phyloP scores from a whole-genome alignment of 2,329 filamentous ascomycete genomes.

The Colletotrichum eremochloae region DNA sequence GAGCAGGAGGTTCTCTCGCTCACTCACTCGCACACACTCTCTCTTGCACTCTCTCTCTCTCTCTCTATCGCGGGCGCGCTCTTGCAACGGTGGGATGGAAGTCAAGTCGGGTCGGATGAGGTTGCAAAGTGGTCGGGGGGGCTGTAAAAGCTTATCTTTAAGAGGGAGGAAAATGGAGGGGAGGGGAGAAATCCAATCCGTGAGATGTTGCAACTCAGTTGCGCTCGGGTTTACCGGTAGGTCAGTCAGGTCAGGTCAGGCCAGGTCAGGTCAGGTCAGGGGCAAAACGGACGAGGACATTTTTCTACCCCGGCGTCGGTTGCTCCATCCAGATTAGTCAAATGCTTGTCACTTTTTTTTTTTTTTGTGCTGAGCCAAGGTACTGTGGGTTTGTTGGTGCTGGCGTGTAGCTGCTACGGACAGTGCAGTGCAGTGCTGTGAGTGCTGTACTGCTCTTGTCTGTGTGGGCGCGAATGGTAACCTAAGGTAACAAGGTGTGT shows the following conservation, averaged over 20 bases:
- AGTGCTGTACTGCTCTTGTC: neutral
- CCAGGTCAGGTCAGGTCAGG: neutral
- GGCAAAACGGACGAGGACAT: slow-evolving; percentile 3
- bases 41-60: neutral
- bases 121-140: neutral
- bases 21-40: neutral
- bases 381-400: neutral
- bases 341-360: neutral
- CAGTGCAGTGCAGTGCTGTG: neutral
- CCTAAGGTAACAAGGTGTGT: neutral
- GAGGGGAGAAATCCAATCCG: neutral
- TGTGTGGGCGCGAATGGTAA: neutral
- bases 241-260: neutral
- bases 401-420: no score
- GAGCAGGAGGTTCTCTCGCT: neutral
- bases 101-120: neutral
- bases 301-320: neutral
- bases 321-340: slow-evolving; percentile 5
- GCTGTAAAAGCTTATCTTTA: neutral
- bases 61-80: neutral
- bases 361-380: neutral
- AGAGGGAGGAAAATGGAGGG: neutral
- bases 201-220: slow-evolving; percentile 12
- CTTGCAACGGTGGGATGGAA: neutral
- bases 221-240: slow-evolving; percentile 2